These are phyloP conservation scores for Penicillium sp. DNA, from an alignment of 2,329 filamentous ascomycete species.

Conservation along the genomic window DNA sequence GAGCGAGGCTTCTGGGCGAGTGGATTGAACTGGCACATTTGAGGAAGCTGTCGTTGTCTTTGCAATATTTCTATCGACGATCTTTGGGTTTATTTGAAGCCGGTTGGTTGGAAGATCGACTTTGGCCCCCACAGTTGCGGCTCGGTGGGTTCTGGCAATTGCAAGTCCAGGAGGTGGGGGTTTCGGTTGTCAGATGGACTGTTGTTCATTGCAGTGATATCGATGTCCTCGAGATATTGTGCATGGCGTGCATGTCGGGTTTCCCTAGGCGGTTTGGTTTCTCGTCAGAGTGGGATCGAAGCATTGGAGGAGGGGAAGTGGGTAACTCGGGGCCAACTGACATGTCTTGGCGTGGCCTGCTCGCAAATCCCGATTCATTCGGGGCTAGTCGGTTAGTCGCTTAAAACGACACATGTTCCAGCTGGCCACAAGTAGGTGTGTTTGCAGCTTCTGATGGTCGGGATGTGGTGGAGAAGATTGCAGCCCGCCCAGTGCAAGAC, in stretches of 20 bases:
- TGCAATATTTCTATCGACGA: background rate
- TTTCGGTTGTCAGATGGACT: too few species aligned
- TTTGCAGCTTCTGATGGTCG: too few species aligned
- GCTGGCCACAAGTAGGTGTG: too few species aligned
- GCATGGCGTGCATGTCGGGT: background rate
- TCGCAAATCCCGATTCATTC: too few species aligned
- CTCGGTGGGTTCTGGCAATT: background rate
- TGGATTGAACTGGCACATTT: conserved; percentile 2
- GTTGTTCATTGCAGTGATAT: too few species aligned
- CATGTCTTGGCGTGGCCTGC: conserved; percentile 19
- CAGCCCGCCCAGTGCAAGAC: too few species aligned
- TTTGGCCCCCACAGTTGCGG: background rate
- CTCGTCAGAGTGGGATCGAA: background rate
- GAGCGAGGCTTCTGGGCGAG: conserved; percentile 23
- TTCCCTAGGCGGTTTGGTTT: too few species aligned
- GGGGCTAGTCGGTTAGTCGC: too few species aligned
- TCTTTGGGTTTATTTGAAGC: too few species aligned
- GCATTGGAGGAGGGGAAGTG: conserved; percentile 13
- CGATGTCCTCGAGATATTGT: background rate
- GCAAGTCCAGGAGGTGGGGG: background rate
- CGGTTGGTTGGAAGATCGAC: background rate
- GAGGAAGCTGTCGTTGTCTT: background rate
- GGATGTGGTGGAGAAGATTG: too few species aligned
- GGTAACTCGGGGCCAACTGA: conserved; percentile 14
- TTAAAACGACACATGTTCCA: too few species aligned